Conservation (phyloP, 2,329 filamentous ascomycete genomes). For the Verticillium zaregamsianum region DNA sequence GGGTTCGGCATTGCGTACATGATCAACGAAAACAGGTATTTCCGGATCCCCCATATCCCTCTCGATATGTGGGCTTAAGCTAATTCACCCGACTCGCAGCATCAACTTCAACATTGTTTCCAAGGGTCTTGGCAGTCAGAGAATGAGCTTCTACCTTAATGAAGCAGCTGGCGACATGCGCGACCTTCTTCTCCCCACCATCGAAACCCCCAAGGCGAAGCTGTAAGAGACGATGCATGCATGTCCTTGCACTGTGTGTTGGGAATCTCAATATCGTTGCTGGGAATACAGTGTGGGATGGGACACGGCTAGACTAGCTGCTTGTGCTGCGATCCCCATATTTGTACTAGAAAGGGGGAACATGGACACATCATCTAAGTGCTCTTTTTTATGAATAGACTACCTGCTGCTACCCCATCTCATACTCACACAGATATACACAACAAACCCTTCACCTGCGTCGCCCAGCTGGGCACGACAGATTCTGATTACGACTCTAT, state of each 20-base stretch:
- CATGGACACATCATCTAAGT: neutral
- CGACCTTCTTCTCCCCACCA: conserved; percentile 75
- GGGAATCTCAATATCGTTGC: neutral
- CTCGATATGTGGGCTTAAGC: neutral
- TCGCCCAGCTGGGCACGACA: neutral
- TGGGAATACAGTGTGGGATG: neutral
- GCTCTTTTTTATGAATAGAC: neutral
- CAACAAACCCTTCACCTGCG: neutral
- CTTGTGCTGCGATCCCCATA: neutral
- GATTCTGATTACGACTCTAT: neutral
- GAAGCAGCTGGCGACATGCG: conserved; percentile 89
- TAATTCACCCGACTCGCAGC: conserved; percentile 38
- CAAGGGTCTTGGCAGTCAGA: conserved; percentile 83
- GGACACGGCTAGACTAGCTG: neutral
- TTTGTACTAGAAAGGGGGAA: neutral
- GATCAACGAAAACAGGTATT: conserved; percentile 97
- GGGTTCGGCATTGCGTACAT: conserved; percentile 99
- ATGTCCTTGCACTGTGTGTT: neutral
- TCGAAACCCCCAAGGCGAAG: conserved; percentile 82
- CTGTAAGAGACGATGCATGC: conserved; percentile 48
- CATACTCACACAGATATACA: too few relatives aligned
- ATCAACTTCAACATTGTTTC: conserved; percentile 98
- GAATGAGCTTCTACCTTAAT: conserved; percentile 94
- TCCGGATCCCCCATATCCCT: neutral
- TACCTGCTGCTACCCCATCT: neutral